Evolutionary conservation across 2,329 filamentous ascomycete genomes (phyloP).

Genomic region (Pseudogymnoascus sp.): DNA sequence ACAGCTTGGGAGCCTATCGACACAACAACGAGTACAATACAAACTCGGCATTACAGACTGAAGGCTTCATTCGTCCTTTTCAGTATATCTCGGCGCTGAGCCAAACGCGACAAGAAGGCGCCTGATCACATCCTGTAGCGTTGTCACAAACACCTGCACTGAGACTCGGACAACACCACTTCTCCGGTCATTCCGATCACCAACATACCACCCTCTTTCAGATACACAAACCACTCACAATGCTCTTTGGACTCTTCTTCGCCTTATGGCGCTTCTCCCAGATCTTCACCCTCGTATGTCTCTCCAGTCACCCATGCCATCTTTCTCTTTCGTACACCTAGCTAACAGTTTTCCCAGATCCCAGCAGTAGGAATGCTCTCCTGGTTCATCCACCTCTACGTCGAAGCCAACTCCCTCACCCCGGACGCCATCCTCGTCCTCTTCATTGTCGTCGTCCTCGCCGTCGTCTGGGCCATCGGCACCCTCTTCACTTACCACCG

Average conservation of each 20-base stretch:
- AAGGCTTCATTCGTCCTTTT: neutral
- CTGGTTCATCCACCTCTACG: constrained; percentile 56
- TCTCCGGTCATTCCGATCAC: neutral
- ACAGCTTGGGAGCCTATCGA: neutral
- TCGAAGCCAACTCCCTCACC: constrained; percentile 47
- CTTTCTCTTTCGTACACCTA: neutral
- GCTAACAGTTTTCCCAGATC: constrained; percentile 38
- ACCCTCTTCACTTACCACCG: constrained; percentile 61
- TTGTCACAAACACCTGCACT: neutral
- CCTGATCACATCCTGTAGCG: neutral
- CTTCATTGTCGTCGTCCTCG: constrained; percentile 59
- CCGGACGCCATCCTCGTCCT: constrained; percentile 56
- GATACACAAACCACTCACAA: neutral
- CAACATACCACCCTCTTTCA: neutral
- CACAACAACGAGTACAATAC: neutral
- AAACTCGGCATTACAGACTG: neutral
- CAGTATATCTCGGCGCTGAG: neutral
- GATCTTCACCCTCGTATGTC: constrained; percentile 53
- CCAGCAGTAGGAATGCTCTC: constrained; percentile 58
- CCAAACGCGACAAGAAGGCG: neutral
- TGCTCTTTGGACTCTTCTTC: constrained; percentile 57
- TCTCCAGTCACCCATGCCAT: neutral
- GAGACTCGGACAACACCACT: neutral
- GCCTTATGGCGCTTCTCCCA: constrained; percentile 53
- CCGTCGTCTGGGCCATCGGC: constrained; percentile 53